Base-by-base conservation (phyloP, 225 moss, liverwort and hornwort species). In the Takakia lepidozioides region DNA sequence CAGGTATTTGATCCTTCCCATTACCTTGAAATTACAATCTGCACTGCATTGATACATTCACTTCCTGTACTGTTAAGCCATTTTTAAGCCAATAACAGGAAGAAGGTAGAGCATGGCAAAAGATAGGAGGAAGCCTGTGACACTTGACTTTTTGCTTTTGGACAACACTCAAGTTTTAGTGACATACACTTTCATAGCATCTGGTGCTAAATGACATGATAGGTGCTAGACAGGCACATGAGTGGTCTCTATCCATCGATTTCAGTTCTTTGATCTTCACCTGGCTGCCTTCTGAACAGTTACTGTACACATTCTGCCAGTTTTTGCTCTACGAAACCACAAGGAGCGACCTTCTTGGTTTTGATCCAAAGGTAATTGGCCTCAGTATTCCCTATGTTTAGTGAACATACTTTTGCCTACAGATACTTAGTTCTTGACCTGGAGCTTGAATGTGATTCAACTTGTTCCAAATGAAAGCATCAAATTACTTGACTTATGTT, bases 341-440 rank as follows among this genome's bases (percentile, higher is more conserved):
- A n/a, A 56, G 57, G 16, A 65, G 29, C 5, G 64, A 72, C 29
- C 14, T 77, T 8, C 25, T 78, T 8, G 21, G 47, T 1, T 51
- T 10, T 19, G 49, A 77, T 15, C 59, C 8, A 27, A 72, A 78
- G 75, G 75, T 76, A 39, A n/a, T n/a, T n/a, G n/a, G n/a, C n/a
- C n/a, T n/a, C 19, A 1, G 9, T 30, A 43, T 1, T 2, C 18
- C 4, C 11, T 10, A 8, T 9, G 15, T 16, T 15, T 10, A 7
- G 8, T 0, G 14, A 8, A 25, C 3, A 27, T 28, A 7, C 5
- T 25, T 3, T 43, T 1, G 13, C 7, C 19, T 6, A 22, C 2
- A 5, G 5, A 17, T 35, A 29, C 8, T 22, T 19, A 14, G 18
- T 1, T 5, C 1, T 13, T 19, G 5, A 17, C 8, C 10, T 6